Conservation (phyloP, 257 asterid genomes). For the Nicotiana undulata region DNA sequence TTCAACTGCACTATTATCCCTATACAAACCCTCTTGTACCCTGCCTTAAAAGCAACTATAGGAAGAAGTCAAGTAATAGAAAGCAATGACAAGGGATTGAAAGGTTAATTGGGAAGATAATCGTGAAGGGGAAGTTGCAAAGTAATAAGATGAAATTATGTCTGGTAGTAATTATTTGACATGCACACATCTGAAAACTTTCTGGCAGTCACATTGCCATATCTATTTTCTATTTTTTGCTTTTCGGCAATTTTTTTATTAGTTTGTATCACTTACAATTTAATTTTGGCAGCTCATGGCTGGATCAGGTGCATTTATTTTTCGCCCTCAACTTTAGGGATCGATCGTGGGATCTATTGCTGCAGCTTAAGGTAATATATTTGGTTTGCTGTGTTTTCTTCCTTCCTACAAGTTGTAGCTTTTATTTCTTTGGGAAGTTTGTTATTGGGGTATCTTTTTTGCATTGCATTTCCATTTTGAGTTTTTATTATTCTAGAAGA, state of each 20-base stretch:
- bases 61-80: neutral
- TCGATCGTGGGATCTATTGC: constrained; percentile 46
- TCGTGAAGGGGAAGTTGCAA: neutral
- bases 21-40: neutral
- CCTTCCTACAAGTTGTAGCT: neutral
- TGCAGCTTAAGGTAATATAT: constrained; percentile 62
- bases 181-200: neutral
- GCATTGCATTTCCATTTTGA: neutral
- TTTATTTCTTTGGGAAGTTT: constrained; percentile 1
- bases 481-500: neutral
- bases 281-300: constrained; percentile 56
- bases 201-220: neutral
- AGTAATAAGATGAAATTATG: constrained; percentile 3
- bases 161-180: neutral
- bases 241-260: neutral
- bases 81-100: neutral
- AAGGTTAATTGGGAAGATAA: neutral
- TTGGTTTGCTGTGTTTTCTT: neutral
- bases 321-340: constrained; percentile 41
- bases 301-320: constrained; percentile 56
- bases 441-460: neutral
- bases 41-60: neutral
- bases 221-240: neutral
- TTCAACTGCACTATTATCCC: neutral
- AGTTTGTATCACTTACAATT: constrained; percentile 17